A percentile compares a stretch with the other conserved stretches of the same genome.
These are phyloP conservation scores for Sclerotiophoma versabilis DNA, from an alignment of 2,329 filamentous ascomycete species.

Conservation along the genomic window DNA sequence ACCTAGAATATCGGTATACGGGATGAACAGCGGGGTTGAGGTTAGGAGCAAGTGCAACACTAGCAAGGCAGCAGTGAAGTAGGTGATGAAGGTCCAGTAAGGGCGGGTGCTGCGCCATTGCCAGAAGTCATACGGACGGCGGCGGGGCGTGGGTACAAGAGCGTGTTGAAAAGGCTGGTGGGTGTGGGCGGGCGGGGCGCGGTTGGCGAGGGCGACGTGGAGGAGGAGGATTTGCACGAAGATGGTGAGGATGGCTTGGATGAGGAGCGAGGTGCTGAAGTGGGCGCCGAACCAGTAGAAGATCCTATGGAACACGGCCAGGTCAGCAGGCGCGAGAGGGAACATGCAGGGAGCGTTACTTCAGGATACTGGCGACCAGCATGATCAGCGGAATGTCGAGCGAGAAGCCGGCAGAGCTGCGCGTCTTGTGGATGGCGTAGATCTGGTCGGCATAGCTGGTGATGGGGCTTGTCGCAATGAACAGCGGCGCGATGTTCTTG, in stretches of 20 bases:
- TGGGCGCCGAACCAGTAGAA: slow-evolving; percentile 72
- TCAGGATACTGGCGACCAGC: slow-evolving; percentile 69
- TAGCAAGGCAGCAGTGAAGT: slow-evolving; percentile 68
- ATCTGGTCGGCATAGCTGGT: slow-evolving; percentile 73
- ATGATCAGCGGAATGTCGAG: slow-evolving; percentile 72
- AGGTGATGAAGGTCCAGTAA: slow-evolving; percentile 81
- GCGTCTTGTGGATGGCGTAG: slow-evolving; percentile 66
- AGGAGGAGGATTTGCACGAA: slow-evolving; percentile 64
- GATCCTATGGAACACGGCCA: slow-evolving; percentile 52
- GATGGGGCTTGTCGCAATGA: slow-evolving; percentile 66
- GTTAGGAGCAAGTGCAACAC: slow-evolving; percentile 72
- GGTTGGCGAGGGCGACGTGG: slow-evolving; percentile 67
- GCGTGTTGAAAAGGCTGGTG: slow-evolving; percentile 67
- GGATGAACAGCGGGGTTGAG: slow-evolving; percentile 63
- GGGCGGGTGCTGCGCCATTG: slow-evolving; percentile 78
- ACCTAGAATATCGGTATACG: slow-evolving; percentile 73
- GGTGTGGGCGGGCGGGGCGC: slow-evolving; percentile 53
- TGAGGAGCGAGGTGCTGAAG: slow-evolving; percentile 65
- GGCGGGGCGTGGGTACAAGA: slow-evolving; percentile 41
- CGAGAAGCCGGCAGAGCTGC: slow-evolving; percentile 69
- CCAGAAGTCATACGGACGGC: slow-evolving; percentile 80
- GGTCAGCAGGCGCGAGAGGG: not conserved
- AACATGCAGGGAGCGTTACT: slow-evolving; percentile 50
- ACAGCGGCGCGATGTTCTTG: slow-evolving; percentile 44
- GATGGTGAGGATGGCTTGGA: slow-evolving; percentile 68